Evolutionary conservation across 805 yeast genomes (phyloP), one percentile per base, ranked within the genome.

Genomic region (Candida ovalis): DNA sequence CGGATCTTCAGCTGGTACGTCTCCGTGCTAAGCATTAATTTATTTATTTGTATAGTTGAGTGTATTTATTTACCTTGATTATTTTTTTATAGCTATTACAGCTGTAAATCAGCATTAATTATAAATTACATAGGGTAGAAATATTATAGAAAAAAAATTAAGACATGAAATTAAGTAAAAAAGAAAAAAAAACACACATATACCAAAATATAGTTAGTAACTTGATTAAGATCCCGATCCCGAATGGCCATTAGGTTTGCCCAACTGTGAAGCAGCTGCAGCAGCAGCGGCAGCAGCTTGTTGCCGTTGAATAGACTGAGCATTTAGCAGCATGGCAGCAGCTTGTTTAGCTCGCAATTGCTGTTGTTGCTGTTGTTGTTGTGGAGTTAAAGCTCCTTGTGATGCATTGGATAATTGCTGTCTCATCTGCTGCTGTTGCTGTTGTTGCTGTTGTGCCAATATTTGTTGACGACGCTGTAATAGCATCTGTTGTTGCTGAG

Each of bases 291-390:
- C 49, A 10, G 56, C 51, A 6, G 57, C 55, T 30, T 56, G 55
- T 41, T 53, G 62, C 36, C 56, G 51, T 40, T 59, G 60, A 37
- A 47, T 13, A n/a, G 39, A 37, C 39, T 52, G 53, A 3, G 53
- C 56, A 45, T 42, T 56, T 52, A 52, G 50, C 56, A 48, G 50
- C 59, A 51, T 54, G 17, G 56, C 60, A 23, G 55, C 56, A 42
- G 58, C 58, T 41, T 59, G 64, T 45, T 56, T 57, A 1, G 56
- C 57, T 42, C 54, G 45, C 19, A 51, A 42, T 40, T 54, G 58
- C 24, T 52, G 53, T 44, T 55, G 54, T 38, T 54, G 59, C 37
- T 48, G 51, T n/a, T 47, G 50, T 17, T 44, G 51, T 22, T 54
- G 55, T 2, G 57, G 55, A 22, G 54, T 52, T 45, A 53, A 40